A percentile compares a stretch with the other conserved stretches of the same genome.
These are phyloP conservation scores for Malus hybrid DNA, from an alignment of 331 rosid species.

Conservation along the genomic window DNA sequence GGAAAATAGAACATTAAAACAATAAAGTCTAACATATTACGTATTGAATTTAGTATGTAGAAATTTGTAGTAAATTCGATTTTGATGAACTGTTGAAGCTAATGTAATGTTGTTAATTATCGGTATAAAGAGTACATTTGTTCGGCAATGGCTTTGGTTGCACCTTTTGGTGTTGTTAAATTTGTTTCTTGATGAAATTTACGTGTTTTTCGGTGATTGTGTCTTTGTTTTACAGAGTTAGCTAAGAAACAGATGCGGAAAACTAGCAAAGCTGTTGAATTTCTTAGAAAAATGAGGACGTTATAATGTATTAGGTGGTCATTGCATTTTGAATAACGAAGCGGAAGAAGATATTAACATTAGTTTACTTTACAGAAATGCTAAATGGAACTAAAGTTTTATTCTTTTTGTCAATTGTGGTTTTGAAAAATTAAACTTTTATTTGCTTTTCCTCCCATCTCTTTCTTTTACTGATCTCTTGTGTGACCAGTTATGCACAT, in stretches of 20 bases:
- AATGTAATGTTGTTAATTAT: neutral
- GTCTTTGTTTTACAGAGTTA: neutral
- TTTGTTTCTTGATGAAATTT: neutral
- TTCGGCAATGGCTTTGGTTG: neutral
- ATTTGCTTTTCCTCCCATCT: neutral
- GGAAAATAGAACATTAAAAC: no score
- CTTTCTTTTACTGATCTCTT: neutral
- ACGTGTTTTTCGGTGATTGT: neutral
- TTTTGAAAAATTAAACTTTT: neutral
- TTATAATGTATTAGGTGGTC: neutral
- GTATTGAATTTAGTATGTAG: neutral
- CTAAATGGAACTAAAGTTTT: neutral
- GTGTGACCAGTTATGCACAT: neutral
- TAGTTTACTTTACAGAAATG: neutral
- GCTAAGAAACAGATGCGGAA: neutral
- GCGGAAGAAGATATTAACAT: neutral
- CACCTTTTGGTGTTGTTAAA: neutral
- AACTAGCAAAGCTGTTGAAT: neutral
- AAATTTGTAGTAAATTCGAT: neutral
- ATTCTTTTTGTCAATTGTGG: neutral
- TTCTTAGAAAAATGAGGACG: neutral
- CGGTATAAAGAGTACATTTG: neutral
- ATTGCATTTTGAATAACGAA: neutral
- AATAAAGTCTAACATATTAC: neutral
- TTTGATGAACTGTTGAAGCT: neutral